Conservation (phyloP, 768 basidiomycete genomes). For the Tylopilus sp. region DNA sequence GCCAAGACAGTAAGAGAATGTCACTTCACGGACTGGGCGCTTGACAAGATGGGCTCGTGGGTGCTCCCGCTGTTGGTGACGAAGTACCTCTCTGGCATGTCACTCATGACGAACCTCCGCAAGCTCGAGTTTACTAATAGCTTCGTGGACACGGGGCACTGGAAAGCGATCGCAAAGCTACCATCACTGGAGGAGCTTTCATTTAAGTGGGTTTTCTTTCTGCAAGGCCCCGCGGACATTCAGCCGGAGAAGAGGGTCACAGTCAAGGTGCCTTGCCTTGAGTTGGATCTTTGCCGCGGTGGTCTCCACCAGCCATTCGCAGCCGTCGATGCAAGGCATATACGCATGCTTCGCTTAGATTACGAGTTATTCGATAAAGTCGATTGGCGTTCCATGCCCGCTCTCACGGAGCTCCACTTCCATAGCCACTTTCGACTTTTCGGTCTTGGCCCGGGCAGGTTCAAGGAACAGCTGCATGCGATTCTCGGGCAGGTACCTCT, state of each 20-base stretch:
- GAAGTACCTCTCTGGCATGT: conserved; percentile 13
- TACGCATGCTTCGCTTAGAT: conserved; percentile 1
- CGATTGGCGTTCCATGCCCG: background rate
- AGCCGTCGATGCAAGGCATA: background rate
- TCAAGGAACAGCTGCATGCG: background rate
- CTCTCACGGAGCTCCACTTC: conserved; percentile 2
- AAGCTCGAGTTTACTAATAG: conserved; percentile 7
- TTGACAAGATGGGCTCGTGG: background rate
- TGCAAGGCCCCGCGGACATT: background rate
- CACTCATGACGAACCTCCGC: conserved; percentile 18
- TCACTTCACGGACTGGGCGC: conserved; percentile 3
- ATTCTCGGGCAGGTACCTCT: background rate
- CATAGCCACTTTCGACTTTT: background rate
- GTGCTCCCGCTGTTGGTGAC: background rate
- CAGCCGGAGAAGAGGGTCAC: conserved; percentile 1
- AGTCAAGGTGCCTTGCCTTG: conserved; percentile 7
- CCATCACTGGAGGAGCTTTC: conserved; percentile 14
- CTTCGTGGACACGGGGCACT: conserved; percentile 12
- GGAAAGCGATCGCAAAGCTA: conserved; percentile 12
- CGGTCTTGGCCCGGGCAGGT: too few species aligned
- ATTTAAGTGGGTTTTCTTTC: conserved; percentile 6
- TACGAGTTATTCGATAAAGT: background rate
- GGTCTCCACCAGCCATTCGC: background rate
- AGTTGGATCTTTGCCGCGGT: background rate
- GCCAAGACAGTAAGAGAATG: conserved; percentile 30